Base-by-base conservation (phyloP, 108 stramenopile genomes). In the Fragilaria radians region DNA sequence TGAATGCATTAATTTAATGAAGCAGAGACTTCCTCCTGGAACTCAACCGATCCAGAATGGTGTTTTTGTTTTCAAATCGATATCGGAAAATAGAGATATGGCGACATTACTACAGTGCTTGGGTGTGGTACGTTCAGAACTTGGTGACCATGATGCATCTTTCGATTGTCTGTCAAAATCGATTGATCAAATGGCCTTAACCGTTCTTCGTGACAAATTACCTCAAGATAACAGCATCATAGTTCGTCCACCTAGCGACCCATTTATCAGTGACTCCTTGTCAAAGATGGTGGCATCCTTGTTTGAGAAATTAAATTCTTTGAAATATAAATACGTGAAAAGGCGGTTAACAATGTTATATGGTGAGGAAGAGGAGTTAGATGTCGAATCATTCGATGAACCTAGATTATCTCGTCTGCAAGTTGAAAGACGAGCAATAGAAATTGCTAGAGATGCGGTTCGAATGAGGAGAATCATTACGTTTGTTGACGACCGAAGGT, bases 1-100 rank as follows among this genome's bases (percentile, higher is more conserved):
- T 23, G 72, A 78, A 59, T 70, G 70, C 54, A 56, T 78, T 0
- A 48, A 62, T 26, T 61, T 74, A 33, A 55, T 74, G 49, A 70
- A 66, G 52, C 68, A 50, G 31, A 7, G 36, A 42, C 36, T 42
- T 7, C 36, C 36, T 11, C 14, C 36, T 42, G 36, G 36, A 7
- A 14, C 36, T 42, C 36, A 14, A 11, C 36, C 14, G 36, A 71
- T 49, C 14, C 14, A 7, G 11, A 42, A 42, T 14, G 36, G 36
- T 42, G 36, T 42, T 42, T 7, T 42, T 11, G 36, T 14, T 7
- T 14, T 42, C 36, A 14, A 14, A 14, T 42, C 36, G 14, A 7
- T 14, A 42, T 7, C 36, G 19, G 22, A 34, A 3, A 29, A 48
- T 27, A 47, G 25, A 51, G 59, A 60, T 18, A 19, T 47, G 28